Conservation (phyloP, 2,329 filamentous ascomycete genomes). For the Fusarium chaquense region DNA sequence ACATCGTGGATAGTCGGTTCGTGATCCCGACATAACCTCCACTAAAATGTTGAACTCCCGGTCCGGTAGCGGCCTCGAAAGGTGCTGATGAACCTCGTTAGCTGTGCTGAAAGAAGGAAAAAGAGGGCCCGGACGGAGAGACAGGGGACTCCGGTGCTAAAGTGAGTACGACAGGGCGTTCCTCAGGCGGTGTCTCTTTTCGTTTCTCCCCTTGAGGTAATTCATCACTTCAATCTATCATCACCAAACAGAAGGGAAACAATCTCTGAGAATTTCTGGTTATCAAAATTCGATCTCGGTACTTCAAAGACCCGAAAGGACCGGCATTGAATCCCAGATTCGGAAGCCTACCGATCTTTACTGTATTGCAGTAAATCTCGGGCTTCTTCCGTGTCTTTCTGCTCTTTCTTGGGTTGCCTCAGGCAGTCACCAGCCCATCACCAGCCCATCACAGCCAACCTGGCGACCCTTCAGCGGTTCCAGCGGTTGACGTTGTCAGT, state of each 20-base stretch:
- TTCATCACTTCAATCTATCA: constrained; percentile 35
- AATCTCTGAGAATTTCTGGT: neutral
- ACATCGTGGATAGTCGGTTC: constrained; percentile 27
- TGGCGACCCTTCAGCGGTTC: constrained; percentile 42
- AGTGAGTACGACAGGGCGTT: constrained; percentile 24
- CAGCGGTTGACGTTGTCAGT: constrained; percentile 27
- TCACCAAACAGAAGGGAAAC: neutral
- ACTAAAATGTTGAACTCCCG: constrained; percentile 8
- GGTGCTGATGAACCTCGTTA: constrained; percentile 16
- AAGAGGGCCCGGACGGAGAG: constrained; percentile 28
- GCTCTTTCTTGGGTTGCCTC: constrained; percentile 11
- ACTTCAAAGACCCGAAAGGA: constrained; percentile 26
- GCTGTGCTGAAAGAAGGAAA: constrained; percentile 29
- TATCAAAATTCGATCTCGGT: constrained; percentile 13
- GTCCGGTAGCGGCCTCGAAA: constrained; percentile 32
- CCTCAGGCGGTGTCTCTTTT: constrained; percentile 15
- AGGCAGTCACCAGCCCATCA: neutral
- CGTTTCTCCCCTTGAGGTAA: constrained; percentile 31
- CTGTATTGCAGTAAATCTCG: constrained; percentile 17
- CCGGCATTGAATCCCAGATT: constrained; percentile 27
- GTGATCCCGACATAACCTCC: constrained; percentile 38
- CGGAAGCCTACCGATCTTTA: constrained; percentile 40
- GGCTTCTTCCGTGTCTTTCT: constrained; percentile 36
- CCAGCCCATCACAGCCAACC: constrained; percentile 27
- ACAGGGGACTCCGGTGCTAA: constrained; percentile 33